Conservation (phyloP, 2,329 filamentous ascomycete species). For the Dactylellina parvicollis region DNA sequence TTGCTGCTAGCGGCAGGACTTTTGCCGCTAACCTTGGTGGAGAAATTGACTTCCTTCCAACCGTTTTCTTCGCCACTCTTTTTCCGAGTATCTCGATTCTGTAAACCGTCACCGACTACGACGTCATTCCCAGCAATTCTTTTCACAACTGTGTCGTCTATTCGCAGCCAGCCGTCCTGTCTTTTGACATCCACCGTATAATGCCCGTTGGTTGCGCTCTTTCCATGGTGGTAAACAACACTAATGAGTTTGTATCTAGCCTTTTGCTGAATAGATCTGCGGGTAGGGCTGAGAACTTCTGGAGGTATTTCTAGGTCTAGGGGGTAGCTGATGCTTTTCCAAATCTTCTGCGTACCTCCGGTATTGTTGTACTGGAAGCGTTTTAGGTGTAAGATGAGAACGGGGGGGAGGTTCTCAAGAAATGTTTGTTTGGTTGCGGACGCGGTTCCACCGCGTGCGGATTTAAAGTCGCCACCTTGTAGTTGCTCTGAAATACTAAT, state of each 20-base stretch:
- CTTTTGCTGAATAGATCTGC: conserved; percentile 70
- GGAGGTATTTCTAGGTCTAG: conserved; percentile 92
- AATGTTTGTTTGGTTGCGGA: conserved; percentile 92
- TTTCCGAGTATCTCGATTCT: conserved; percentile 22
- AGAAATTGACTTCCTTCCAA: conserved; percentile 54
- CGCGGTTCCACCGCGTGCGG: conserved; percentile 77
- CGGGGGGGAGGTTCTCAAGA: conserved; percentile 88
- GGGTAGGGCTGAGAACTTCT: conserved; percentile 83
- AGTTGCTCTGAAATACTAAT: conserved; percentile 85
- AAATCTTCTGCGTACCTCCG: conserved; percentile 93
- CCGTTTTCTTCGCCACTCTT: conserved; percentile 28
- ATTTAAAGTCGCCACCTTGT: conserved; percentile 79
- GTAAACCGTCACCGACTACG: conserved; percentile 59
- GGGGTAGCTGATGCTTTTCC: conserved; percentile 97
- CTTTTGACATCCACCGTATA: conserved; percentile 97
- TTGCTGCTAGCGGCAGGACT: not conserved
- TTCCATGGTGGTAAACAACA: conserved; percentile 97
- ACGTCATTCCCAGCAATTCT: conserved; percentile 82
- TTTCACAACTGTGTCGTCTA: conserved; percentile 91
- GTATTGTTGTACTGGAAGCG: conserved; percentile 94
- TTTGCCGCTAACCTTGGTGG: conserved; percentile 58
- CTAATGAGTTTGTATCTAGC: conserved; percentile 87
- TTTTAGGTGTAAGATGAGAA: conserved; percentile 94
- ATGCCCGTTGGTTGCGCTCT: conserved; percentile 93
- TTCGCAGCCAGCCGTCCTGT: conserved; percentile 96